Base-by-base conservation (phyloP, 208 protist genomes). In the Jaenimonas drosophilae region DNA sequence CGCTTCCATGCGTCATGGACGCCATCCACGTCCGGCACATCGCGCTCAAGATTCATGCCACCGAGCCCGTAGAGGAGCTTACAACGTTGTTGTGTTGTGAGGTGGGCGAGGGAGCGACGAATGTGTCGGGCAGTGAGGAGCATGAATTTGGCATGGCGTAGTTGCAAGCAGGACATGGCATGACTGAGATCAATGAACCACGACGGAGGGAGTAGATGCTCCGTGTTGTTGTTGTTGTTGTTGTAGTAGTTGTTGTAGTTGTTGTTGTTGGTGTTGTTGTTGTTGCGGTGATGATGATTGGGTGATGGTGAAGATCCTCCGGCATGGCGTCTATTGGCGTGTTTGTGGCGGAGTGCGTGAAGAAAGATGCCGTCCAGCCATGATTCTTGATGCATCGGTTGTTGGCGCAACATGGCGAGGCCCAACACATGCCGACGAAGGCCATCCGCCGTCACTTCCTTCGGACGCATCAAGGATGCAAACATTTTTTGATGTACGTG, bases 161-260 rank as follows among this genome's bases (percentile, higher is more conserved):
- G 71, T 47, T 54, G 64, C 23, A 94, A 64, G 49, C 76, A 89
- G 2, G 70, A 51, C 16, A 94, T 66, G 21, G 70, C 77, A 54
- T 90, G 77, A 4, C 65, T 76, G 1, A 84, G 59, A 53, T 86
- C 68, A n/a, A 94, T 67, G 55, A 78, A 91, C 82, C 86, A 94
- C 42, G 50, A 31, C 12, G 70, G 59, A 1, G 63, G 36, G 17
- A 91, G 62, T n/a, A 54, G 42, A 46, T 82, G 69, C 30, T 49
- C 48, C 11, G 28, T 29, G 44, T 64, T 49, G 29, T 63, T 66
- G n/a, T 67, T 33, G 2, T 44, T 36, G 46, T 65, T 58, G 40
- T 47, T n/a, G n/a, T n/a, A n/a, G n/a, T n/a, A n/a, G n/a, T n/a
- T n/a, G n/a, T n/a, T n/a, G n/a, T n/a, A n/a, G 17, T 14, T 54